Evolutionary conservation across 73 alveolate species (phyloP).

Genomic region (Uronychia setigera): DNA sequence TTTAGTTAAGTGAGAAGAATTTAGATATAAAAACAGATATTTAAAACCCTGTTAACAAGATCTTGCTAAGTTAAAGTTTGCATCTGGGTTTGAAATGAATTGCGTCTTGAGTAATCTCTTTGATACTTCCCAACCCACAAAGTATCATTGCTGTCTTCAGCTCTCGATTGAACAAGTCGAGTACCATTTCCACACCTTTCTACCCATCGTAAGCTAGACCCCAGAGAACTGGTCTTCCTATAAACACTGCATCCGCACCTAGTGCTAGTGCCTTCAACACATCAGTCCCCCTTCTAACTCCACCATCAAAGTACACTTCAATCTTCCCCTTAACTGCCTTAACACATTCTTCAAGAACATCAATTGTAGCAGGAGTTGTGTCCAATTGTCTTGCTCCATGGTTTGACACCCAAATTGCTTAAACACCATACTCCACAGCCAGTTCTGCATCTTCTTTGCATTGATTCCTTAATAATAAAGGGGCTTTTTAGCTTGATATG

Average conservation of each 20-base stretch:
- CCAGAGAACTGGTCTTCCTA: slow-evolving; percentile 86
- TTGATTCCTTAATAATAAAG: no score
- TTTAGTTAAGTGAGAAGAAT: no score
- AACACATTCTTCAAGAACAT: slow-evolving; percentile 53
- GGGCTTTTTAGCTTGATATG: no score
- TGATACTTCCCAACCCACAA: slow-evolving; percentile 14
- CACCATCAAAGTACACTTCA: slow-evolving; percentile 81
- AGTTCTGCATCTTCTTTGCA: slow-evolving; percentile 81
- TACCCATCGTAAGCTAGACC: slow-evolving; percentile 71
- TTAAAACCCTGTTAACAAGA: no score
- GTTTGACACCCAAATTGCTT: slow-evolving; percentile 83
- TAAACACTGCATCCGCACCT: slow-evolving; percentile 87
- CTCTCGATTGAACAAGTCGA: slow-evolving; percentile 69
- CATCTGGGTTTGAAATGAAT: no score
- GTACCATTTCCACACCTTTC: slow-evolving; percentile 71
- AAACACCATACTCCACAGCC: slow-evolving; percentile 70
- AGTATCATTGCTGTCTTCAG: slow-evolving; percentile 71
- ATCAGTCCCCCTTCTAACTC: slow-evolving; percentile 91
- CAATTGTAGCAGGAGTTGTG: slow-evolving; percentile 74
- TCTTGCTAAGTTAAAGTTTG: no score
- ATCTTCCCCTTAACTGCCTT: slow-evolving; percentile 2
- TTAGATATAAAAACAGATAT: no score
- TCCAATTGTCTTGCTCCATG: slow-evolving; percentile 90
- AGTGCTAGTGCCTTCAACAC: slow-evolving; percentile 83
- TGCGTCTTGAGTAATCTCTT: no score